These are phyloP conservation scores for Silene coronaria DNA, from an alignment of 179 eudicot genomes.

Conservation along the genomic window DNA sequence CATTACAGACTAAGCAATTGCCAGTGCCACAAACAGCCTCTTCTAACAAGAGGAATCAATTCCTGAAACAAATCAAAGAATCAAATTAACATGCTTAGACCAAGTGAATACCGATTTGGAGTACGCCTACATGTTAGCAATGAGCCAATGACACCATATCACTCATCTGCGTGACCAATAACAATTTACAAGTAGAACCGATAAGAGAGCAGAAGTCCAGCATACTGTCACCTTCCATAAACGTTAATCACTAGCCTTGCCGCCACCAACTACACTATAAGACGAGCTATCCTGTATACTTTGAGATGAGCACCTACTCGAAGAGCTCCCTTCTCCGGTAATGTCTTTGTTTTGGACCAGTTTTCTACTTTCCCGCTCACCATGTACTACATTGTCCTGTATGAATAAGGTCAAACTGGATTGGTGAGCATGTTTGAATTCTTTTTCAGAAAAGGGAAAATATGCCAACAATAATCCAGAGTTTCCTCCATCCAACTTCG, in stretches of 20 bases:
- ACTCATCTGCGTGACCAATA: not conserved
- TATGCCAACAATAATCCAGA: no score
- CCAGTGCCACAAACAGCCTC: not conserved
- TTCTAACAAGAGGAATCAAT: not conserved
- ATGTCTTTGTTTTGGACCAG: slow-evolving; percentile 32
- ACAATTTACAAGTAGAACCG: not conserved
- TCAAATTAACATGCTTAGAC: not conserved
- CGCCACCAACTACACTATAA: slow-evolving; percentile 29
- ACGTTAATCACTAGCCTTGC: slow-evolving; percentile 19
- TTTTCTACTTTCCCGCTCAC: slow-evolving; percentile 31
- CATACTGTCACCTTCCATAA: not conserved
- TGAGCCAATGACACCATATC: not conserved
- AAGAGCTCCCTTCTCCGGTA: slow-evolving; percentile 24
- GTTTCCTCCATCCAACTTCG: no score
- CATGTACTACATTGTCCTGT: slow-evolving; percentile 43
- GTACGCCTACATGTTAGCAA: not conserved
- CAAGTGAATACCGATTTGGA: not conserved
- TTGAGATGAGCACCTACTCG: slow-evolving; percentile 28
- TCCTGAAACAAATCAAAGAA: slow-evolving; percentile 16
- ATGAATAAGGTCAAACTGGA: not conserved
- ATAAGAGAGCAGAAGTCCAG: not conserved
- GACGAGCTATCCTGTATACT: slow-evolving; percentile 34
- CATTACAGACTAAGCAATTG: slow-evolving; percentile 1
- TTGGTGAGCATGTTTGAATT: not conserved
- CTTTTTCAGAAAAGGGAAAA: no score